Evolutionary conservation across 306 rosid genomes (phyloP).

Genomic region (Lathyrus sativus): DNA sequence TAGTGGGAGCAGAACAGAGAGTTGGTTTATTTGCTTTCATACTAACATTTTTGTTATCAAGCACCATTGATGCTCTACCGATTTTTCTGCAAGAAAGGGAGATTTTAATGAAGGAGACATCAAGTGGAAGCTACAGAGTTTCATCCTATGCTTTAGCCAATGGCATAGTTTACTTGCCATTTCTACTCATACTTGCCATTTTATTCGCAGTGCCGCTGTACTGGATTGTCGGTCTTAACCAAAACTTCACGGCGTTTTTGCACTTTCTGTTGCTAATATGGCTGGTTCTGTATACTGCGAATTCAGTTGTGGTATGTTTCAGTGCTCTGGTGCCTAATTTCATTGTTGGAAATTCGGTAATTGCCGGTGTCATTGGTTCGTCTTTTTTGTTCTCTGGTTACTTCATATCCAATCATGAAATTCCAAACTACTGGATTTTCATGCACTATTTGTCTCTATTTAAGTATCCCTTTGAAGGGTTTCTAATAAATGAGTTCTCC

Average conservation of each 20-base stretch:
- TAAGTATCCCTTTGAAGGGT: slow-evolving; percentile 95
- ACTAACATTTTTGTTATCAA: slow-evolving; percentile 66
- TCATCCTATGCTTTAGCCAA: slow-evolving; percentile 91
- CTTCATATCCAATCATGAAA: slow-evolving; percentile 76
- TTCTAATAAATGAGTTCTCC: slow-evolving; percentile 86
- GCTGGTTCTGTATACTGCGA: slow-evolving; percentile 80
- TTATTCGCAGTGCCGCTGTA: slow-evolving; percentile 72
- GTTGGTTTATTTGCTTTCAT: slow-evolving; percentile 93
- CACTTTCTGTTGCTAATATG: slow-evolving; percentile 69
- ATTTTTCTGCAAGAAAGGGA: slow-evolving; percentile 91
- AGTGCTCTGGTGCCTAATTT: slow-evolving; percentile 92
- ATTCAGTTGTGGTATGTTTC: slow-evolving; percentile 89
- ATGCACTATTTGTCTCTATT: slow-evolving; percentile 86
- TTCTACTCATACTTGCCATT: slow-evolving; percentile 78
- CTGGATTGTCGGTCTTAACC: slow-evolving; percentile 76
- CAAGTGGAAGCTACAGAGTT: slow-evolving; percentile 82
- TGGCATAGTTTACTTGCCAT: slow-evolving; percentile 84
- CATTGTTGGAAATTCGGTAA: slow-evolving; percentile 87
- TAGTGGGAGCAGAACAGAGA: slow-evolving; percentile 72
- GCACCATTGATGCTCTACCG: slow-evolving; percentile 85
- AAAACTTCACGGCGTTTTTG: slow-evolving; percentile 57
- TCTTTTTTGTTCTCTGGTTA: slow-evolving; percentile 92
- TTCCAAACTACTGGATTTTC: slow-evolving; percentile 84
- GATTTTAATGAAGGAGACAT: slow-evolving; percentile 89
- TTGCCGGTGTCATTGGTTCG: slow-evolving; percentile 88